Evolutionary conservation across 345 rosid species (phyloP).

Genomic region (Gossypium stocksii): DNA sequence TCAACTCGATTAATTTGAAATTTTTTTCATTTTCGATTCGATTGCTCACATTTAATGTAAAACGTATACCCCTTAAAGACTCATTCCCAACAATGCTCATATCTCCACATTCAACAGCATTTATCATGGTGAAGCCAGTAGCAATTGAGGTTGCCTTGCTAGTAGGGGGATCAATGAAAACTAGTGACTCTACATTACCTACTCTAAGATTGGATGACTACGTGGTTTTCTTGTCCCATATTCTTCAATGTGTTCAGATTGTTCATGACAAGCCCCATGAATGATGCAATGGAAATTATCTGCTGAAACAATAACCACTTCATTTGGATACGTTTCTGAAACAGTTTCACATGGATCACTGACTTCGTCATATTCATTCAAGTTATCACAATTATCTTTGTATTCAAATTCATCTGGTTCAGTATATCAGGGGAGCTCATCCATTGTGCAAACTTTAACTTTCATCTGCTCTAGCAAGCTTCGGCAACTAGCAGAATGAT

Average conservation of each 20-base stretch:
- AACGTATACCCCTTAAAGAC: neutral
- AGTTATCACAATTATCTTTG: neutral
- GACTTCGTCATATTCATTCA: no score
- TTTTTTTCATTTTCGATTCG: no score
- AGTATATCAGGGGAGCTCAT: no score
- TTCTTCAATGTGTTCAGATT: slow-evolving; percentile 3
- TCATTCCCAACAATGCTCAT: neutral
- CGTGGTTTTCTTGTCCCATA: neutral
- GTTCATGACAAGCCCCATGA: neutral
- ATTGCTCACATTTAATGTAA: neutral
- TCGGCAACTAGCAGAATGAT: slow-evolving; percentile 52
- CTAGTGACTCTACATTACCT: neutral
- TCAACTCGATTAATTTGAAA: no score
- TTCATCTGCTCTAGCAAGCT: slow-evolving; percentile 63
- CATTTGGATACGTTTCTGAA: neutral
- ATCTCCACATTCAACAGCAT: neutral
- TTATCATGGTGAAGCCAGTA: neutral
- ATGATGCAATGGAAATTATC: slow-evolving; percentile 7
- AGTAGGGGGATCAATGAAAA: neutral
- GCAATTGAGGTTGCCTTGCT: neutral
- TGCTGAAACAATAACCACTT: slow-evolving; percentile 1
- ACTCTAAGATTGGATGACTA: neutral
- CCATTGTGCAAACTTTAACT: slow-evolving; percentile 18
- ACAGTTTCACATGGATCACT: slow-evolving; percentile 16
- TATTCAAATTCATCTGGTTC: no score